phyloP scores from a whole-genome alignment of 345 rosid genomes.

The Rubroshorea leprosula region DNA sequence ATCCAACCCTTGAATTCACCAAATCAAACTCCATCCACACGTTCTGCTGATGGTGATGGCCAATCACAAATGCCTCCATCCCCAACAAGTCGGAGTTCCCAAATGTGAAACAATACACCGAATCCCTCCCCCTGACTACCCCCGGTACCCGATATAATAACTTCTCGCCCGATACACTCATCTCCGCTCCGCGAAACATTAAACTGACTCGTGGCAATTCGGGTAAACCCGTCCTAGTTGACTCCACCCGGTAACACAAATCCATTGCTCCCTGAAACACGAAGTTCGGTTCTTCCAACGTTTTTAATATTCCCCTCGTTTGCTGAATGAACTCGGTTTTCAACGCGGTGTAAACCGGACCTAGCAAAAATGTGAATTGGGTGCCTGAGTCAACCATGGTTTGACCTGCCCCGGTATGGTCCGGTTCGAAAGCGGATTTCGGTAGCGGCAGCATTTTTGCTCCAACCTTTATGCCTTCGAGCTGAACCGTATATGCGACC shows the following conservation, averaged over 20 bases:
- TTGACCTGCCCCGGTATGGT: conserved; percentile 86
- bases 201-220: conserved; percentile 44
- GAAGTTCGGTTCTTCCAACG: conserved; percentile 41
- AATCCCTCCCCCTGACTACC: conserved; percentile 31
- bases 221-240: conserved; percentile 20
- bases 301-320: conserved; percentile 37
- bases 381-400: conserved; percentile 84
- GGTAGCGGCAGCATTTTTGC: conserved; percentile 37
- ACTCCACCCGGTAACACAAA: conserved; percentile 38
- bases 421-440: conserved; percentile 47
- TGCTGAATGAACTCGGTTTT: conserved; percentile 47
- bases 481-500: conserved; percentile 63
- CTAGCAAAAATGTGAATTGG: conserved; percentile 60
- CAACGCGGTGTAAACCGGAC: conserved; percentile 57
- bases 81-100: conserved; percentile 76
- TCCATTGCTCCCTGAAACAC: conserved; percentile 86
- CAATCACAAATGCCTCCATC: conserved; percentile 66
- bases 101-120: conserved; percentile 71
- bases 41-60: conserved; percentile 78
- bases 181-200: conserved; percentile 59
- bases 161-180: conserved; percentile 58
- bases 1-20: conserved; percentile 65
- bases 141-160: conserved; percentile 53
- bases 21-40: conserved; percentile 85
- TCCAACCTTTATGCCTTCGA: conserved; percentile 61